Evolutionary conservation across 2,329 filamentous ascomycete species (phyloP), one percentile per base, ranked within the genome.

Genomic region (Esteya vermicola): DNA sequence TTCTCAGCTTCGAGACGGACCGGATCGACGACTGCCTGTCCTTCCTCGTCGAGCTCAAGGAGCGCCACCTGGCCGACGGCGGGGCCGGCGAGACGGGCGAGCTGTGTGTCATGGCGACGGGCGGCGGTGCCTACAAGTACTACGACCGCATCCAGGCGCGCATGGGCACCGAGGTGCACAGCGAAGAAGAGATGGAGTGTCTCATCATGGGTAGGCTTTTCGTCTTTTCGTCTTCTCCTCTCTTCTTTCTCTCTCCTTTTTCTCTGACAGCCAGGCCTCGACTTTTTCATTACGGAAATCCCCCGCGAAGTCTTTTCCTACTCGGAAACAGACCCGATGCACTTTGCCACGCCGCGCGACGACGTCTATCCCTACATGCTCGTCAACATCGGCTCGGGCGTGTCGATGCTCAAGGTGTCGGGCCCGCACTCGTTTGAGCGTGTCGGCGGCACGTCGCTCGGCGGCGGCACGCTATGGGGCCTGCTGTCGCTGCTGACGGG

Each of bases 241-340:
- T 10, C 20, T 5, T 22, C 20, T 18, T 12, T 12, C 9, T 12
- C 32, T 2, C 28, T 33, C 9, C 9, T 5, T 33, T 16, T 20
- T n/a, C 13, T 9, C 41, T 25, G 16, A 39, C 33, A 2, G 8
- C n/a, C 51, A 85, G 86, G 89, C 12, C 77, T 98, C 33, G 91
- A 98, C 57, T 98, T 96, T 64, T 96, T 98, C 68, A 96, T 96
- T 55, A 93, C 85, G 48, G 88, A 96, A 57, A 96, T 98, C 44
- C 91, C 91, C 18, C 78, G 82, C 50, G 91, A 98, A 61, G 89
- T 98, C 40, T 98, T 98, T 55, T 95, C 86, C 18, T 96, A 96
- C 61, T 88, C 82, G 55, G 89, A 93, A 57, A 73, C 75, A 26
- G 80, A 91, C 51, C 86, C 88, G 5, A 93, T 95, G 82, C 75